Evolutionary conservation across 208 protist species (phyloP).

Genomic region (Angomonas ambiguus): DNA sequence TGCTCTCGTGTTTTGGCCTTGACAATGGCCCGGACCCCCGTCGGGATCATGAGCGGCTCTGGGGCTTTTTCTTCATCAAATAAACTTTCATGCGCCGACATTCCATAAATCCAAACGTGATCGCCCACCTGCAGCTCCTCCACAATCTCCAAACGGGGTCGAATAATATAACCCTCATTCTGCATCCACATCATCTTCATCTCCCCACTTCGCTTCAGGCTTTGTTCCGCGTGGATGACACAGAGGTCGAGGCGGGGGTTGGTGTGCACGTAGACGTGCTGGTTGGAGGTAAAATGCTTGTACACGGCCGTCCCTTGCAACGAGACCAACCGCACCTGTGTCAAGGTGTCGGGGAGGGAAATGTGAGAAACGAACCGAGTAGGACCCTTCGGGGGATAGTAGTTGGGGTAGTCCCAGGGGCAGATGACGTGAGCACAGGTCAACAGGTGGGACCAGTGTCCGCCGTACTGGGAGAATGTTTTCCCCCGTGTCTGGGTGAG

Average conservation of each 20-base stretch:
- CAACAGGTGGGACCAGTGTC: constrained; percentile 86
- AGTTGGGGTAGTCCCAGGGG: constrained; percentile 91
- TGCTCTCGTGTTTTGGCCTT: constrained; percentile 78
- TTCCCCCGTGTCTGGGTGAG: constrained; percentile 70
- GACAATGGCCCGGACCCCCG: constrained; percentile 74
- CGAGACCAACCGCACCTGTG: constrained; percentile 73
- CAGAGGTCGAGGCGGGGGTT: constrained; percentile 87
- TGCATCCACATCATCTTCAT: constrained; percentile 93
- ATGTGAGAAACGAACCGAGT: constrained; percentile 87
- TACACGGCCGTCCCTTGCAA: constrained; percentile 78
- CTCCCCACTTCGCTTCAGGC: constrained; percentile 81
- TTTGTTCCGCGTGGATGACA: constrained; percentile 83
- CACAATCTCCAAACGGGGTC: constrained; percentile 77
- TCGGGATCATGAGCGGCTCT: constrained; percentile 88
- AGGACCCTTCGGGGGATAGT: constrained; percentile 74
- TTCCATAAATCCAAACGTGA: constrained; percentile 88
- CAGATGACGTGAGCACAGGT: constrained; percentile 89
- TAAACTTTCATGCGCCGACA: constrained; percentile 81
- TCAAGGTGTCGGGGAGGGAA: constrained; percentile 84
- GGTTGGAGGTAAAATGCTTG: constrained; percentile 88
- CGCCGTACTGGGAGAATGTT: constrained; percentile 77
- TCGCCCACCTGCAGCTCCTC: constrained; percentile 68
- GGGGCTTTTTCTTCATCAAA: constrained; percentile 87
- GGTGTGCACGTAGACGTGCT: constrained; percentile 84
- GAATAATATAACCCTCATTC: constrained; percentile 82